Evolutionary conservation across 2,329 filamentous ascomycete species (phyloP).

Genomic region (Clonostachys rhizophaga): DNA sequence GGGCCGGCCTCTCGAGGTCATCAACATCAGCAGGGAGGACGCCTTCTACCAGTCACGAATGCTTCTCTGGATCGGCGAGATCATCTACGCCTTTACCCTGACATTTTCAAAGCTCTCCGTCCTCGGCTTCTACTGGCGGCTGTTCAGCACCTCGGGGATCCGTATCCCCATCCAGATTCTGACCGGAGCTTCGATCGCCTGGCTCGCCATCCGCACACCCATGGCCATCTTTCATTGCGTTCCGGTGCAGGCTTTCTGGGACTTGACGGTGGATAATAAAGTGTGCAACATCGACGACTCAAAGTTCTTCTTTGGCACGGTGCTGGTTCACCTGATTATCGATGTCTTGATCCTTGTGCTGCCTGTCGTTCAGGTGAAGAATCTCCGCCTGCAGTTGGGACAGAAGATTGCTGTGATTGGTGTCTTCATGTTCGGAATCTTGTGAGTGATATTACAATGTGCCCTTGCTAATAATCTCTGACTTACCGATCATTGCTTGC

Average conservation of each 20-base stretch:
- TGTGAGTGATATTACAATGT: conserved; percentile 6
- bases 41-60: conserved; percentile 6
- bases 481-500: not conserved
- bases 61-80: conserved; percentile 15
- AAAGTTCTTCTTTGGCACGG: conserved; percentile 16
- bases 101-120: conserved; percentile 18
- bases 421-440: conserved; percentile 12
- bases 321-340: conserved; percentile 13
- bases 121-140: conserved; percentile 20
- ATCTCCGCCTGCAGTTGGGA: conserved; percentile 9
- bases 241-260: conserved; percentile 21
- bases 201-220: conserved; percentile 19
- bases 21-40: not conserved
- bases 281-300: conserved; percentile 15
- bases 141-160: conserved; percentile 15
- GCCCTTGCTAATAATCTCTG: not conserved
- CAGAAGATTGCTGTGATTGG: conserved; percentile 10
- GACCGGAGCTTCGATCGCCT: conserved; percentile 10
- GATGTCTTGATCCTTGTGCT: conserved; percentile 16
- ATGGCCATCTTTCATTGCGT: conserved; percentile 20
- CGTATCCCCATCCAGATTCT: conserved; percentile 16
- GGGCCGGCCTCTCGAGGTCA: not conserved
- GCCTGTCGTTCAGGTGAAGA: conserved; percentile 13
- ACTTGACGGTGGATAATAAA: conserved; percentile 8
- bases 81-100: conserved; percentile 17